These are phyloP conservation scores for Xylaria sp. DNA, from an alignment of 495 filamentous ascomycete species.

Conservation along the genomic window DNA sequence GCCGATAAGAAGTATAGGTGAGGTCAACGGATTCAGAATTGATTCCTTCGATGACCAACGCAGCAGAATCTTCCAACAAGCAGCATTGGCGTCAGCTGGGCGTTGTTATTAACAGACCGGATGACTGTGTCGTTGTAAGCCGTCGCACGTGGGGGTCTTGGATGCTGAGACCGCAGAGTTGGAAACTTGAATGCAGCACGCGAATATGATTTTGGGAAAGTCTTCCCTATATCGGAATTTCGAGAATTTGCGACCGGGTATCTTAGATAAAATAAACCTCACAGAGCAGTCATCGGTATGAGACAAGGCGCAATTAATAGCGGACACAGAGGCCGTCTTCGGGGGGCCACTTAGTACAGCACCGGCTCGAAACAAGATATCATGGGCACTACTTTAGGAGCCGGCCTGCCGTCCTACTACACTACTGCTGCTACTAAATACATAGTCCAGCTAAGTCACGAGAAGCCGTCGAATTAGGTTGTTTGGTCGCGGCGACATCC, in stretches of 20 bases:
- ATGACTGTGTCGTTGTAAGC: constrained; percentile 13
- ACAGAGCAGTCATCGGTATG: background rate
- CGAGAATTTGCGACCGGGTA: constrained; percentile 11
- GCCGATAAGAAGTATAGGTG: background rate
- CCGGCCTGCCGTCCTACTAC: background rate
- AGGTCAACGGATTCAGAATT: background rate
- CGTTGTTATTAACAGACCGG: background rate
- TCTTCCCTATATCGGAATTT: background rate
- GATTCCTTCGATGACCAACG: background rate
- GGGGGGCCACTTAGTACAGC: constrained; percentile 1
- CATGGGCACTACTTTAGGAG: background rate
- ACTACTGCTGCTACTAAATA: background rate
- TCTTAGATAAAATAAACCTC: background rate
- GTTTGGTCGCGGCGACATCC: constrained; percentile 16
- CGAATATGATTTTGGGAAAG: background rate
- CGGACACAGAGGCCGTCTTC: constrained; percentile 14
- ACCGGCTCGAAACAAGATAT: constrained; percentile 1
- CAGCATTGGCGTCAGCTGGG: background rate
- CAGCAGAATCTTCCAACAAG: background rate
- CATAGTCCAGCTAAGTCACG: background rate
- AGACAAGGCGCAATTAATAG: background rate
- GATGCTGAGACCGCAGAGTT: background rate
- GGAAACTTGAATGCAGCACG: background rate
- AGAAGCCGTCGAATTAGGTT: background rate
- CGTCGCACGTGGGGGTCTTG: background rate